phyloP scores from a whole-genome alignment of 1,284 basidiomycete genomes.

The Gymnopus androsaceus region DNA sequence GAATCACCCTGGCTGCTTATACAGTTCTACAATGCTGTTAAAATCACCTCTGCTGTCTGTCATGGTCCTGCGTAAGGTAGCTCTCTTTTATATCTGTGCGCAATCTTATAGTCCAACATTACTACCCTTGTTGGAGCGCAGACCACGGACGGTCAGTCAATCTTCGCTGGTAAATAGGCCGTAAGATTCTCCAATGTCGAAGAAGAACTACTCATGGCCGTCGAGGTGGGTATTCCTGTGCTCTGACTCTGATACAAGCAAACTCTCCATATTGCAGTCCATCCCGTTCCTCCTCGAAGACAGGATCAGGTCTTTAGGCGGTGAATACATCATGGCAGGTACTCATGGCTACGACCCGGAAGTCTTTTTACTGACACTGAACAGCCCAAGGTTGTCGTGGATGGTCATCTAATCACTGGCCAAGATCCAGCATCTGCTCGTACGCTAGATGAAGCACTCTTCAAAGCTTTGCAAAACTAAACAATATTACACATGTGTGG shows the following conservation, averaged over 20 bases:
- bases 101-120: background rate
- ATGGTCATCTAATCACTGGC: conserved; percentile 56
- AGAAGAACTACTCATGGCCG: conserved; percentile 52
- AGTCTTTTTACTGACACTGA: background rate
- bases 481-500: too few species aligned
- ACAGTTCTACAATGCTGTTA: conserved; percentile 61
- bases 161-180: conserved; percentile 60
- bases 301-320: conserved; percentile 63
- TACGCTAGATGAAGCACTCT: conserved; percentile 50
- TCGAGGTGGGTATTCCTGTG: conserved; percentile 32
- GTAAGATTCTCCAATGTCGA: conserved; percentile 77
- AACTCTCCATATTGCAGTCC: conserved; percentile 29
- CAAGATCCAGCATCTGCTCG: conserved; percentile 72
- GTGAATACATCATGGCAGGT: conserved; percentile 61
- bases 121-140: conserved; percentile 58
- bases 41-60: conserved; percentile 71
- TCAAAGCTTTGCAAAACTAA: conserved; percentile 24
- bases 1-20: background rate
- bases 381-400: conserved; percentile 44
- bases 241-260: background rate
- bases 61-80: conserved; percentile 63
- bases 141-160: conserved; percentile 56
- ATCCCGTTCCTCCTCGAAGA: conserved; percentile 75
- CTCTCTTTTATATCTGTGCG: background rate
- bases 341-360: background rate